phyloP scores from a whole-genome alignment of 1,139 yeast genomes.

The Debaryomyces robertsiae region DNA sequence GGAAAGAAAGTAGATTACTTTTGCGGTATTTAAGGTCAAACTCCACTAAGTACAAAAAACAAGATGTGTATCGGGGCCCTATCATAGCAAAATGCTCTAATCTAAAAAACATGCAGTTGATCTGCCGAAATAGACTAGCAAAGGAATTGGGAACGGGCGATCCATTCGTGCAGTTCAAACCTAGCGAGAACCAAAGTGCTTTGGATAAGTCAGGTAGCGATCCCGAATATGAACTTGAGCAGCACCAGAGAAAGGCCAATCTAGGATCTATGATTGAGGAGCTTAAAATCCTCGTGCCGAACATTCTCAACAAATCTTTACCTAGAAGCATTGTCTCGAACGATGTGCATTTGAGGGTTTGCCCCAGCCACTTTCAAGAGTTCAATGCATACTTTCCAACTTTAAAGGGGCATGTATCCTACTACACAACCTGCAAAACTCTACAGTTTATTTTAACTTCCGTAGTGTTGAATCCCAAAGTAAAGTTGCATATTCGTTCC shows the following conservation, averaged over 20 bases:
- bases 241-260: conserved; percentile 49
- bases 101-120: no score
- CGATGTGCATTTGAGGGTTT: conserved; percentile 57
- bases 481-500: conserved; percentile 52
- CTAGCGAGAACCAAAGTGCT: background rate
- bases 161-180: background rate
- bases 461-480: conserved; percentile 53
- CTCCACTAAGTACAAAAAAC: background rate
- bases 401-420: conserved; percentile 61
- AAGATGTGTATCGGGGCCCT: background rate
- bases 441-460: conserved; percentile 57
- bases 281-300: conserved; percentile 58
- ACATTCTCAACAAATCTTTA: conserved; percentile 50
- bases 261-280: conserved; percentile 60
- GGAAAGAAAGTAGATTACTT: conserved; percentile 1
- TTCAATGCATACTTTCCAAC: conserved; percentile 58
- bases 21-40: conserved; percentile 2
- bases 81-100: no score
- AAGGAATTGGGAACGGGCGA: no score
- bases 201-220: background rate
- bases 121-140: no score
- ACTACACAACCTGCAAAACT: conserved; percentile 55
- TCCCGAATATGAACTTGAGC: conserved; percentile 6
- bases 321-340: conserved; percentile 53
- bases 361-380: conserved; percentile 58